Evolutionary conservation across 1,139 yeast species (phyloP), one percentile per base, ranked within the genome.

Genomic region (Geotrichum reessii): DNA sequence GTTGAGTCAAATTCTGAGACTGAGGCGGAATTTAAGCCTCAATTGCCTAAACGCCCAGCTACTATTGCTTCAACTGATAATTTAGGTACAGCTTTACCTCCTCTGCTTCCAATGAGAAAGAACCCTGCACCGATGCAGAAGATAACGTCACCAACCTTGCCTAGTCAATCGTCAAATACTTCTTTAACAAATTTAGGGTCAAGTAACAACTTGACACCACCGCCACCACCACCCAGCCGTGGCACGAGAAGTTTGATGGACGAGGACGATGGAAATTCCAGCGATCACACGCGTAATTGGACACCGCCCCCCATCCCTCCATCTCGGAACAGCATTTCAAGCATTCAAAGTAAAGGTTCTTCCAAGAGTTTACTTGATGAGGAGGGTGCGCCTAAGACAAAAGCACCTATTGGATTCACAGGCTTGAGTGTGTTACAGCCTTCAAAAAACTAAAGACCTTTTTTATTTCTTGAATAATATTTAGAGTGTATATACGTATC

Each of bases 311-410:
- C 59, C 21, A 25, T 50, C 1, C 54, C 56, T 7, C 24, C 51
- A 4, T 57, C 56, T 5, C 52, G 59, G n/a, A 52, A 50, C n/a
- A 54, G 57, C 33, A 50, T 28, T 14, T 28, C 55, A 21, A 58
- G 52, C 28, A 52, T 28, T 8, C 49, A 21, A 47, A 48, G 44
- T 40, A 17, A 27, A 33, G 21, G 55, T 28, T 40, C 55, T 8
- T 28, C 60, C n/a, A 53, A 48, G 24, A 59, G 57, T 40, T 33
- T 59, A 25, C 12, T 60, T 37, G 64, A 61, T 31, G 59, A 51
- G 27, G 63, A 53, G 8, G 53, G 21, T 8, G 40, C 48, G 11
- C 40, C 21, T 37, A 17, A 37, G 7, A n/a, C n/a, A 5, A 55
- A 60, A 24, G 52, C 54, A 14, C 58, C 62, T 21, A 25, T 12